Base-by-base conservation (phyloP, 176 grass and related monocot species). In the Bothriochloa decipiens region DNA sequence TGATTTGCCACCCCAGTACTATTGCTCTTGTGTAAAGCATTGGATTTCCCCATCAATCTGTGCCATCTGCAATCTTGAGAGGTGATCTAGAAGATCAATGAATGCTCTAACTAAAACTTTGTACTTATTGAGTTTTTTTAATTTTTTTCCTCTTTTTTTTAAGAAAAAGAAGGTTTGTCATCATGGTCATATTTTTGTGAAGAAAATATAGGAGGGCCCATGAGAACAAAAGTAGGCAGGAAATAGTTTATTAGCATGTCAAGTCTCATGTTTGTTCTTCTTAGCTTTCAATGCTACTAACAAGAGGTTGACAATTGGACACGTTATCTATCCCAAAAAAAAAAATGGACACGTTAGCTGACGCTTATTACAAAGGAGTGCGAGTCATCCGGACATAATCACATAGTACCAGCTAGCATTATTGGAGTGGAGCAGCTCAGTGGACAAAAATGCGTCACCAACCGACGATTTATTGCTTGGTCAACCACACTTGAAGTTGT, bases 11-110 rank as follows among this genome's bases (percentile, higher is more conserved):
- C 61, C 85, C 46, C 42, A 22, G 28, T 62, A 37, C 66, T 74
- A 0, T 71, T 87, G 6, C 74, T 83, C 82, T 67, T 75, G 74
- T 86, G 68, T 74, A 73, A 87, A 90, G 80, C 84, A 42, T 87
- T 74, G 1, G 66, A 67, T 61, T 29, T 79, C 46, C 23, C 63
- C 60, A 66, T 47, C 8, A 32, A 53, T 65, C 6, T 15, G 23
- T 77, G 18, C 32, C 62, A 35, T 77, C 41, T 77, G 10, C 7
- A 14, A 46, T 78, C 79, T 67, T 60, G 27, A 75, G 35, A 36
- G 53, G 18, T 46, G 1, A 26, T 36, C 58, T 32, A 23, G 28
- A 65, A 12, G 55, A 27, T 18, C 10, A 81, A 58, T 35, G 43
- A 53, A 64, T 63, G 14, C 3, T n/a, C 9, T 74, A 28, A 13